phyloP scores from a whole-genome alignment of 2,329 filamentous ascomycete genomes.

The Stachybotrys elegans region DNA sequence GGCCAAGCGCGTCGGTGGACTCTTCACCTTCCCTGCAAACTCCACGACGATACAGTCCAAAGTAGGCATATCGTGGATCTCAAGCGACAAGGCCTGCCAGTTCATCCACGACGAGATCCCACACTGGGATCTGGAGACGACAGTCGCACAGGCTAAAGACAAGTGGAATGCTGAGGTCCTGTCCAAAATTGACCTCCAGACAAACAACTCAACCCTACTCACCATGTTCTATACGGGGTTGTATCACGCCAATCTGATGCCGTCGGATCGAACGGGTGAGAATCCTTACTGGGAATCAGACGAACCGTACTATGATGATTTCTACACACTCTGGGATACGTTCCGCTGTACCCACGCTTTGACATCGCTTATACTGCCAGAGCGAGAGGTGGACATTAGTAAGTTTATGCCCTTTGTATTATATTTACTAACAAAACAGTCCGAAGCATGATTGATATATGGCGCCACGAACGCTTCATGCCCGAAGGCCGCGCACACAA shows the following conservation, averaged over 20 bases:
- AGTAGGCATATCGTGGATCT: constrained; percentile 46
- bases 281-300: constrained; percentile 49
- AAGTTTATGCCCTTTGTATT: not conserved
- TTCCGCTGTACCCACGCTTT: constrained; percentile 51
- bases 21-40: constrained; percentile 40
- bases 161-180: constrained; percentile 40
- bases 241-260: constrained; percentile 58
- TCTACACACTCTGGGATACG: constrained; percentile 52
- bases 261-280: constrained; percentile 54
- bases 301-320: constrained; percentile 56
- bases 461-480: constrained; percentile 47
- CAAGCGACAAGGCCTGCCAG: constrained; percentile 40
- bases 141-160: constrained; percentile 31
- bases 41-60: constrained; percentile 38
- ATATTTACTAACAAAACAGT: constrained; percentile 17
- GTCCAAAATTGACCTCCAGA: constrained; percentile 33
- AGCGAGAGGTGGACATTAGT: constrained; percentile 44
- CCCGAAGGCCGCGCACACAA: constrained; percentile 51
- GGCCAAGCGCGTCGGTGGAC: constrained; percentile 44
- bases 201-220: constrained; percentile 40
- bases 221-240: constrained; percentile 52
- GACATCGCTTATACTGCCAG: constrained; percentile 42
- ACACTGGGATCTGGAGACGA: constrained; percentile 33
- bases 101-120: constrained; percentile 40
- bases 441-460: constrained; percentile 53